Conservation (phyloP, 2,329 filamentous ascomycete species). For the Colletotrichum sp. region DNA sequence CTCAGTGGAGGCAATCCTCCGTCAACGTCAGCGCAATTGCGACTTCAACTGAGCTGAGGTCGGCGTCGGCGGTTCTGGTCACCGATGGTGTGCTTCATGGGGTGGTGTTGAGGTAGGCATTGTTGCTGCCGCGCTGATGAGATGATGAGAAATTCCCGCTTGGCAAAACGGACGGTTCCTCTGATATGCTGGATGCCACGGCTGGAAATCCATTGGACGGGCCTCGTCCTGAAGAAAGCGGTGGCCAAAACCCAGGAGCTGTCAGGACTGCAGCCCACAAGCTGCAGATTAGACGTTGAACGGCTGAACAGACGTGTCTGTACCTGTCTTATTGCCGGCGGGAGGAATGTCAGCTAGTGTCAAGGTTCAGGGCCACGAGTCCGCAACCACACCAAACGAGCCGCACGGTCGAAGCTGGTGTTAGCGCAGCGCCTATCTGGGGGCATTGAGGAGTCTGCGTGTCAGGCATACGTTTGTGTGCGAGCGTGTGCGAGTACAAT, state of each 20-base stretch:
- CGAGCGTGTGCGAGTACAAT: not conserved
- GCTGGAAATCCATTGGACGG: not conserved
- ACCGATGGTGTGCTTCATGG: not conserved
- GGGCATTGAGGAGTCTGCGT: not conserved
- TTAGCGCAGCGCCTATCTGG: not conserved
- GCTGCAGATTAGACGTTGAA: not conserved
- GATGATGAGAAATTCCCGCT: not conserved
- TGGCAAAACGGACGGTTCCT: not conserved
- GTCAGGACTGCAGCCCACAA: constrained; percentile 1
- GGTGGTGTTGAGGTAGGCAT: not conserved
- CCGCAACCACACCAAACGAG: not conserved
- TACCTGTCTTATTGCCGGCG: not conserved
- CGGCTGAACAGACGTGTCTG: not conserved
- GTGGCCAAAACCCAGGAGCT: not conserved
- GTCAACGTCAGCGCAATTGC: not conserved
- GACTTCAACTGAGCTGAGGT: not conserved
- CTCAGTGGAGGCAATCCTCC: not conserved
- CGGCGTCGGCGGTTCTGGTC: not conserved
- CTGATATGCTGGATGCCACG: not conserved
- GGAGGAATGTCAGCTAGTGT: not conserved
- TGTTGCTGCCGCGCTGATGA: not conserved
- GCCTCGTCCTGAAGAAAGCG: not conserved
- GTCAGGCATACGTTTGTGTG: not conserved
- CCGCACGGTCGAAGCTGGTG: not conserved
- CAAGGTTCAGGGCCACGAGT: not conserved